Evolutionary conservation across 352 stramenopile genomes (phyloP).

Genomic region (Globisporangium splendens): DNA sequence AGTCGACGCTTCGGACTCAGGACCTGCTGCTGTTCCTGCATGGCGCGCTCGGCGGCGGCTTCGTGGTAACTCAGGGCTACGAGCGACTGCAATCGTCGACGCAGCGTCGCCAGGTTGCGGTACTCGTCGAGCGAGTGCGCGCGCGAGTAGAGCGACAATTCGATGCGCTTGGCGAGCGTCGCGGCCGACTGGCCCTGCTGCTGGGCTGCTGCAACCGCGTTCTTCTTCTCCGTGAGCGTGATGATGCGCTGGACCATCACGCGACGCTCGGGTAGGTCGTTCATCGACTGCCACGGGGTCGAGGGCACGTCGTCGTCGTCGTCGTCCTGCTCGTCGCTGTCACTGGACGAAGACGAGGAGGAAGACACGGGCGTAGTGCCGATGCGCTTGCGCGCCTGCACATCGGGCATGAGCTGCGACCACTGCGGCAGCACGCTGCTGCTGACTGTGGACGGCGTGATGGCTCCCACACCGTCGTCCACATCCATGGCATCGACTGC

Average conservation of each 20-base stretch:
- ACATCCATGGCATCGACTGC: not conserved
- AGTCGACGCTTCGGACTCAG: conserved; percentile 22
- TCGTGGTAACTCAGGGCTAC: conserved; percentile 69
- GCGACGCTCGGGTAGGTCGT: conserved; percentile 56
- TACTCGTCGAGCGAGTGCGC: conserved; percentile 67
- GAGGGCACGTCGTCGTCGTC: conserved; percentile 6
- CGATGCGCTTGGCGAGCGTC: conserved; percentile 63
- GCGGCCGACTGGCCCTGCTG: conserved; percentile 17
- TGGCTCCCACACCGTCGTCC: conserved; percentile 6
- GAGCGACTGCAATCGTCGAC: conserved; percentile 64
- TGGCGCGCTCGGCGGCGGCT: conserved; percentile 24
- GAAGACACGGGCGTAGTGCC: conserved; percentile 16
- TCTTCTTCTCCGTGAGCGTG: conserved; percentile 43
- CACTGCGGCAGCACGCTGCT: conserved; percentile 22
- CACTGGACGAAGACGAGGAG: conserved; percentile 12
- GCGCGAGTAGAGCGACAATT: conserved; percentile 68
- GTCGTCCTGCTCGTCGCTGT: conserved; percentile 12
- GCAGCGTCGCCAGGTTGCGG: conserved; percentile 61
- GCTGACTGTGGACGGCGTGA: conserved; percentile 23
- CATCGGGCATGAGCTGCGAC: conserved; percentile 21
- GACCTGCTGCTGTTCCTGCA: conserved; percentile 2
- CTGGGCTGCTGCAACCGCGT: not conserved
- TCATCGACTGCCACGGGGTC: conserved; percentile 51
- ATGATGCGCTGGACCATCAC: conserved; percentile 74
- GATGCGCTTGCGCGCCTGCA: conserved; percentile 17